Conservation (phyloP, 331 rosid species). For the Malus hybrid region DNA sequence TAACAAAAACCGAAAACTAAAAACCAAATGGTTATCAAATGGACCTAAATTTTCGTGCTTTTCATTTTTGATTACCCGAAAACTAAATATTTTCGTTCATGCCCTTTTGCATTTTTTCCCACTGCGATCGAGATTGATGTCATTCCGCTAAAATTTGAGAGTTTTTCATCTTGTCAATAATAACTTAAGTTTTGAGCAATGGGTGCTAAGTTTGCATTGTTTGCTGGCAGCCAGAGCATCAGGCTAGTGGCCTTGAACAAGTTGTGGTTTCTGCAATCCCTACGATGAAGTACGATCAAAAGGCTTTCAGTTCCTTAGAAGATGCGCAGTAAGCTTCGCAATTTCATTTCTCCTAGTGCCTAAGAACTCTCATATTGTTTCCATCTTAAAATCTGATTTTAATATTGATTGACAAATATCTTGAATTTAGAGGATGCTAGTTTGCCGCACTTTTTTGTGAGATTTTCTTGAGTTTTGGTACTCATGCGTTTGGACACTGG, state of each 20-base stretch:
- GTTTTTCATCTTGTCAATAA: background rate
- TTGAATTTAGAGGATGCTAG: background rate
- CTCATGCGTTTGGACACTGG: background rate
- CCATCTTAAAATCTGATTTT: background rate
- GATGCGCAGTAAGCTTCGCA: constrained; percentile 72
- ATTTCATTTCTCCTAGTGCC: background rate
- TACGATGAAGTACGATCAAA: constrained; percentile 70
- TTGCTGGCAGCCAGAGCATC: constrained; percentile 83
- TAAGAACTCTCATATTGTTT: background rate
- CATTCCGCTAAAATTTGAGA: background rate
- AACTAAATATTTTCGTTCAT: background rate
- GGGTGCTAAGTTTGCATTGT: constrained; percentile 40
- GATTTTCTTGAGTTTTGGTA: background rate
- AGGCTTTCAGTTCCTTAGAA: constrained; percentile 72
- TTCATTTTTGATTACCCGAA: background rate
- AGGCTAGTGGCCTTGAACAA: constrained; percentile 55
- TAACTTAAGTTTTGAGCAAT: constrained; percentile 3
- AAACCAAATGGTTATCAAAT: no score
- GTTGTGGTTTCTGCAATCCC: constrained; percentile 85
- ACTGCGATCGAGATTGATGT: background rate
- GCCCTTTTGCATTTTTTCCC: background rate
- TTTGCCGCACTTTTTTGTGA: background rate
- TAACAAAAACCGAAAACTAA: no score
- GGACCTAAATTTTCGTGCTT: background rate
- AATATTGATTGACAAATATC: background rate